Conservation (phyloP, 192 early-diverging fungal genomes). For the Chytriomyces sp. region DNA sequence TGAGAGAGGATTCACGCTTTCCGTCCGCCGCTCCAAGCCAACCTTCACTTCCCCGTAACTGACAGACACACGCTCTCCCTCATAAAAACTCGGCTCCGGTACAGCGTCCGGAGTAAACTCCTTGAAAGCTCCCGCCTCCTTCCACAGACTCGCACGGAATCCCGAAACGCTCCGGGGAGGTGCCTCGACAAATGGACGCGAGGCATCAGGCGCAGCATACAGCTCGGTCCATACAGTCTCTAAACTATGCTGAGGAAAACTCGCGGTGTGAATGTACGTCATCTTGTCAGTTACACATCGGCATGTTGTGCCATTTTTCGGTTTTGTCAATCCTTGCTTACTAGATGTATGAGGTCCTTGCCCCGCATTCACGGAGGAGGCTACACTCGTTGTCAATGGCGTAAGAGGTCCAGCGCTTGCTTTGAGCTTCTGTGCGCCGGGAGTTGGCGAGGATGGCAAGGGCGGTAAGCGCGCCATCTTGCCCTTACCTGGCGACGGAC, state of each 20-base stretch:
- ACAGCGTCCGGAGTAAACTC: conserved; percentile 9
- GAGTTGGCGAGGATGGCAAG: neutral
- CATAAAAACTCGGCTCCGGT: neutral
- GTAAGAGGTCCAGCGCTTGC: neutral
- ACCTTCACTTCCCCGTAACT: neutral
- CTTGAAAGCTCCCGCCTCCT: neutral
- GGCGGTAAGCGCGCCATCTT: conserved; percentile 9
- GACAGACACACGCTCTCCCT: neutral
- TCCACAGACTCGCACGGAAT: neutral
- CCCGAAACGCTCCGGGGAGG: neutral
- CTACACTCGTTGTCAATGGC: neutral
- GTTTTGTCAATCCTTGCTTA: too few relatives aligned
- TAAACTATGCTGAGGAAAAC: neutral
- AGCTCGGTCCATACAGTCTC: conserved; percentile 1
- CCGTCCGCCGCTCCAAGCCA: conserved; percentile 26
- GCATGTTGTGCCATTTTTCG: neutral
- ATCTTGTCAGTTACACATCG: conserved; percentile 3
- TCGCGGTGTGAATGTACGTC: conserved; percentile 26
- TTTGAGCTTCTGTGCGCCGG: neutral
- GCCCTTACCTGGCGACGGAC: neutral
- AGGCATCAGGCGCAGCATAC: neutral
- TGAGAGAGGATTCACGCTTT: conserved; percentile 33
- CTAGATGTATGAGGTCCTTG: conserved; percentile 6
- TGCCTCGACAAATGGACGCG: neutral
- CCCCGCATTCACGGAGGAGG: neutral